Conservation (phyloP, 768 basidiomycete genomes). For the Xerocomellus intermedius region DNA sequence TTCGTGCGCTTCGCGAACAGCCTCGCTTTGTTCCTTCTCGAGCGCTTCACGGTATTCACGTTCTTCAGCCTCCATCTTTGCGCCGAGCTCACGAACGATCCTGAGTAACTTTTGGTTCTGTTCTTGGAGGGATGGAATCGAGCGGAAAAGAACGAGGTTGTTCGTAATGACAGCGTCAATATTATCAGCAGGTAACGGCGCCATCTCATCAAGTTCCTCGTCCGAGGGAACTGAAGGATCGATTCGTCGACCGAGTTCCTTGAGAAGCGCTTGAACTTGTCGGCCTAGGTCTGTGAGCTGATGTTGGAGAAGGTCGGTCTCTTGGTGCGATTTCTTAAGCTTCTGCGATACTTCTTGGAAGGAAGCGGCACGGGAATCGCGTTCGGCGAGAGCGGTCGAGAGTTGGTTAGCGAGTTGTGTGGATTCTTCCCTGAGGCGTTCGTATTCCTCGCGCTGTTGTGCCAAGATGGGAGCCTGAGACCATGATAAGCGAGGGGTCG, state of each 20-base stretch:
- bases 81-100: slow-evolving; percentile 78
- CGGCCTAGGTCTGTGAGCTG: slow-evolving; percentile 81
- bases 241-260: slow-evolving; percentile 76
- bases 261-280: slow-evolving; percentile 78
- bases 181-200: slow-evolving; percentile 47
- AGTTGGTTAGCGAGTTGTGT: slow-evolving; percentile 80
- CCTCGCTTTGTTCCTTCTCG: slow-evolving; percentile 73
- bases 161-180: slow-evolving; percentile 84
- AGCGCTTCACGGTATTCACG: slow-evolving; percentile 67
- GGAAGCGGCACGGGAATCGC: slow-evolving; percentile 58
- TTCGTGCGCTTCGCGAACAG: slow-evolving; percentile 84
- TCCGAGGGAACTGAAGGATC: slow-evolving; percentile 81
- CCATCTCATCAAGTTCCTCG: slow-evolving; percentile 51
- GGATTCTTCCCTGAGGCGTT: slow-evolving; percentile 77
- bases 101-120: slow-evolving; percentile 89
- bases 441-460: slow-evolving; percentile 88
- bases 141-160: slow-evolving; percentile 83
- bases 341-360: slow-evolving; percentile 66
- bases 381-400: slow-evolving; percentile 67
- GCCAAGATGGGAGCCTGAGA: slow-evolving; percentile 83
- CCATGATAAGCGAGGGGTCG: neutral
- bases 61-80: slow-evolving; percentile 84
- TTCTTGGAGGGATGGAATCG: slow-evolving; percentile 75
- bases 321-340: slow-evolving; percentile 51
- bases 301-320: slow-evolving; percentile 66